phyloP scores from a whole-genome alignment of 108 stramenopile genomes.

The Discostella pseudostelligera region DNA sequence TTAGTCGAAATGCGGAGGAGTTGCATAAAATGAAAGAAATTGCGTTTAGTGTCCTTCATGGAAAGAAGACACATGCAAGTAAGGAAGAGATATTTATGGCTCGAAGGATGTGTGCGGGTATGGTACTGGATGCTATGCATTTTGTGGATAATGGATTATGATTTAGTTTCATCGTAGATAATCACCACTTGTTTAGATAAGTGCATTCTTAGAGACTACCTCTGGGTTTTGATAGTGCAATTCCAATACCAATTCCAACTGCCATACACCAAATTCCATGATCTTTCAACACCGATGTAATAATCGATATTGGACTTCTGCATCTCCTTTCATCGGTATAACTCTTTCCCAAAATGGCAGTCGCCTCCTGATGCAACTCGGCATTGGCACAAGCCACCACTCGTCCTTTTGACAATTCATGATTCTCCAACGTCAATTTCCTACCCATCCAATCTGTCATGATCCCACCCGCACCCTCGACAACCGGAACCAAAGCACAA shows the following conservation, averaged over 20 bases:
- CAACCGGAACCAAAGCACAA: slow-evolving; percentile 53
- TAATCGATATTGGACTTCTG: background rate
- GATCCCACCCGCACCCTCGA: slow-evolving; percentile 54
- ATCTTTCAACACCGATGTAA: slow-evolving; percentile 7
- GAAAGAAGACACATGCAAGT: slow-evolving; percentile 19
- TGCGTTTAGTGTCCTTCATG: slow-evolving; percentile 16
- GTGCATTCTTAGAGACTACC: background rate
- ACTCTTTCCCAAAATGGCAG: slow-evolving; percentile 36
- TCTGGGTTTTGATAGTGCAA: slow-evolving; percentile 5
- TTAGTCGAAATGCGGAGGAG: slow-evolving; percentile 29
- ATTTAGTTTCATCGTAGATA: background rate
- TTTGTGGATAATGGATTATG: slow-evolving; percentile 64
- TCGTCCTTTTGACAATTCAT: slow-evolving; percentile 43
- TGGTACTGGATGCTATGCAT: slow-evolving; percentile 74
- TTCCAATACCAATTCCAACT: slow-evolving; percentile 19
- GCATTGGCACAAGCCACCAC: slow-evolving; percentile 53
- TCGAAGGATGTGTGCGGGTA: slow-evolving; percentile 58
- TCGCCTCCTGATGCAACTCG: slow-evolving; percentile 39
- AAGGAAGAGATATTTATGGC: slow-evolving; percentile 48
- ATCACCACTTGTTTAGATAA: background rate
- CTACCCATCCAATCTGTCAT: slow-evolving; percentile 57
- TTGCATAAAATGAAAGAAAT: slow-evolving; percentile 44
- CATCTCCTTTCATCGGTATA: background rate
- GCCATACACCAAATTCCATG: slow-evolving; percentile 9
- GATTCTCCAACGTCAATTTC: slow-evolving; percentile 44